These are phyloP conservation scores for Aurinia saxatilis DNA, from an alignment of 345 rosid genomes.

Conservation along the genomic window DNA sequence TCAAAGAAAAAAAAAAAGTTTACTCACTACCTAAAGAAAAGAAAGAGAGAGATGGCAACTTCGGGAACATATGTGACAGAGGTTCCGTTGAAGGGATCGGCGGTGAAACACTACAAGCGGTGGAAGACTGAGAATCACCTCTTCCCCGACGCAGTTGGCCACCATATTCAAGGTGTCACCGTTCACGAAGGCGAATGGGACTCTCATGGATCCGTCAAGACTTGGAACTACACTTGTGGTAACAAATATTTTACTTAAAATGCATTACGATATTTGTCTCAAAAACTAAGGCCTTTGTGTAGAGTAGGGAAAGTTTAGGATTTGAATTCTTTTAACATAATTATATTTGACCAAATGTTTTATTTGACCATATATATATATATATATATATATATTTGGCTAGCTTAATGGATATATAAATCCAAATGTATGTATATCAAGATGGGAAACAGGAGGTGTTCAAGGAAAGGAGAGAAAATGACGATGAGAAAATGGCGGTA, in stretches of 20 bases:
- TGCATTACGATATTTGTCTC: too few species aligned
- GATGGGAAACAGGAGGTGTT: constrained; percentile 30
- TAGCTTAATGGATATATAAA: background rate
- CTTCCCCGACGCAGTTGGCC: constrained; percentile 28
- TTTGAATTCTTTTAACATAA: too few species aligned
- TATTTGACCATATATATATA: too few species aligned
- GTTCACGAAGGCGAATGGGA: constrained; percentile 31
- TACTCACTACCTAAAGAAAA: background rate
- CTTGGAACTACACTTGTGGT: constrained; percentile 32
- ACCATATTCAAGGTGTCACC: constrained; percentile 28
- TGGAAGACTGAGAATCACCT: constrained; percentile 30
- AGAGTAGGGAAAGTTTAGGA: too few species aligned
- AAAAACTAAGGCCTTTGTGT: too few species aligned
- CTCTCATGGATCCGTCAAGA: constrained; percentile 31
- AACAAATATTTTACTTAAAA: background rate
- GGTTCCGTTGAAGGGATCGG: constrained; percentile 31
- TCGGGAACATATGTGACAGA: constrained; percentile 30
- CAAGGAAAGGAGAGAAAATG: constrained; percentile 29
- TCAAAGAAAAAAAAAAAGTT: background rate
- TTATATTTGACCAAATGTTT: too few species aligned
- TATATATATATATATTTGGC: background rate
- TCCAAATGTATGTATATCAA: background rate
- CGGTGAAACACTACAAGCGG: constrained; percentile 28
- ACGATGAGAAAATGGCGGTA: constrained; percentile 22
- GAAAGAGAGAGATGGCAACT: constrained; percentile 22